Percentiles rank a stretch among this genome's conserved stretches.
These are phyloP conservation scores for Diatrype stigma DNA, from an alignment of 2,329 filamentous ascomycete genomes.

Conservation along the genomic window DNA sequence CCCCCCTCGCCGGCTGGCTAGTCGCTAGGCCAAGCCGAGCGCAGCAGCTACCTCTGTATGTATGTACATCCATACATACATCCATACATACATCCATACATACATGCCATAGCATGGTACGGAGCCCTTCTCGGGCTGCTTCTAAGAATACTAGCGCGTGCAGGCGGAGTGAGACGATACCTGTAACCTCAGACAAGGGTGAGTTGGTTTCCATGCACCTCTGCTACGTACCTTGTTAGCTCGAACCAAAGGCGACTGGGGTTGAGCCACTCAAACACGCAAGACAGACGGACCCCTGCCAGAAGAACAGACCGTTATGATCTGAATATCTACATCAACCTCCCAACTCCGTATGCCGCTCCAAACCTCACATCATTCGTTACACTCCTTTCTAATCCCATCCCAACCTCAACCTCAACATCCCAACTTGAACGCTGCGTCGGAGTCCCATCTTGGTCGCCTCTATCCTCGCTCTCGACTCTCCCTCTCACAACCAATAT, in stretches of 20 bases:
- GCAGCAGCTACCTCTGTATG: too few species aligned
- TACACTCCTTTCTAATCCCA: slow-evolving; percentile 14
- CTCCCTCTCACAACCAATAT: slow-evolving; percentile 8
- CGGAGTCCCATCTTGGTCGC: slow-evolving; percentile 6
- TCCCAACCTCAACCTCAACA: slow-evolving; percentile 8
- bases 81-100: too few species aligned
- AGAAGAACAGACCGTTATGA: slow-evolving; percentile 10
- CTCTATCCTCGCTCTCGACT: slow-evolving; percentile 6
- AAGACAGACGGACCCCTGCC: slow-evolving; percentile 22
- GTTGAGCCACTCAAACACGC: slow-evolving; percentile 30
- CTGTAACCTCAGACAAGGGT: slow-evolving; percentile 28
- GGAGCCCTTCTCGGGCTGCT: background rate
- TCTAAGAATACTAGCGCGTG: slow-evolving; percentile 21
- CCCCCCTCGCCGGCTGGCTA: too few species aligned
- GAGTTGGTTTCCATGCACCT: slow-evolving; percentile 26
- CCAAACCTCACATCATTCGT: slow-evolving; percentile 18
- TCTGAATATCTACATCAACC: slow-evolving; percentile 29
- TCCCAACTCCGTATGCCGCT: slow-evolving; percentile 22
- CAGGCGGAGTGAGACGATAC: slow-evolving; percentile 25
- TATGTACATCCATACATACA: too few species aligned
- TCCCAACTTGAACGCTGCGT: slow-evolving; percentile 6
- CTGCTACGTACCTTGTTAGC: slow-evolving; percentile 18
- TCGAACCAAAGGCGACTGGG: slow-evolving; percentile 21
- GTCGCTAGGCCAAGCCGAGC: too few species aligned
- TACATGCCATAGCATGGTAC: background rate